Conservation (phyloP, 2,329 filamentous ascomycete genomes). For the Monilinia laxa region DNA sequence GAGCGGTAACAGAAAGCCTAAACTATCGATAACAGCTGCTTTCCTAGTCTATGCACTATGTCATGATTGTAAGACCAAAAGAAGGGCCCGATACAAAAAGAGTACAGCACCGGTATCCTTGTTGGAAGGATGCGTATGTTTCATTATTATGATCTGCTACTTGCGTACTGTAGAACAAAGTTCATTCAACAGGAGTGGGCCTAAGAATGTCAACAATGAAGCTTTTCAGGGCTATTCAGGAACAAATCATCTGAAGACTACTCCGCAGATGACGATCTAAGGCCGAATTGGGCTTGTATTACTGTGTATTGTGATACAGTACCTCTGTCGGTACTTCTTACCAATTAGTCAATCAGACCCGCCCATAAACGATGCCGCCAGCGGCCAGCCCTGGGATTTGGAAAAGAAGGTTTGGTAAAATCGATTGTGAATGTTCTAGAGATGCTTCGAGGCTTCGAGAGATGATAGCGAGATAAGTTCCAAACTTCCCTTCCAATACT, state of each 20-base stretch:
- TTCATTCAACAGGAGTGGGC: background rate
- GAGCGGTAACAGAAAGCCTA: conserved; percentile 14
- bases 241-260: conserved; percentile 15
- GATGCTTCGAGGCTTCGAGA: background rate
- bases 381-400: background rate
- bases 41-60: background rate
- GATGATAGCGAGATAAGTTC: conserved; percentile 10
- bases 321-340: conserved; percentile 20
- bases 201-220: conserved; percentile 13
- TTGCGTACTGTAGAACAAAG: background rate
- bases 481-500: conserved; percentile 2
- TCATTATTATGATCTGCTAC: conserved; percentile 19
- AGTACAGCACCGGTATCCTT: background rate
- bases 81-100: conserved; percentile 5
- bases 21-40: conserved; percentile 18
- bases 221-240: conserved; percentile 13
- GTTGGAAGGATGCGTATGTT: conserved; percentile 11
- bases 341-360: conserved; percentile 17
- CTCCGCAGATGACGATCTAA: conserved; percentile 20
- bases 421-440: conserved; percentile 15
- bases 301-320: background rate
- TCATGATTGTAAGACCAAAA: background rate
- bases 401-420: conserved; percentile 11
- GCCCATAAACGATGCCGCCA: background rate
- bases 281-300: conserved; percentile 8